Evolutionary conservation across 345 rosid species (phyloP).

Genomic region (Lepidium didymum): DNA sequence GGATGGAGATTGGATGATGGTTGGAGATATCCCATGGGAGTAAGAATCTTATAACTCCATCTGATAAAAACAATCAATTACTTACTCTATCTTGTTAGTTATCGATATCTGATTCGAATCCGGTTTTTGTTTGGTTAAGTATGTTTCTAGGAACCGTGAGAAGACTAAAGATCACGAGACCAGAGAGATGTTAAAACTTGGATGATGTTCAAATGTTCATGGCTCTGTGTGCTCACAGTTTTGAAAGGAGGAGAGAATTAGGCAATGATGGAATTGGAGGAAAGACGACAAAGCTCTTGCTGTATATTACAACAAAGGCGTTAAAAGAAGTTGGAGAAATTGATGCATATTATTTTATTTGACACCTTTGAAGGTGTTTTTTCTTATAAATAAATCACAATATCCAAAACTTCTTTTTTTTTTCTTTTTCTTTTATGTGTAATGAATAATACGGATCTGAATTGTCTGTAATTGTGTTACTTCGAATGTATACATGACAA

Average conservation of each 20-base stretch:
- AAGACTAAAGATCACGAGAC: conserved; percentile 46
- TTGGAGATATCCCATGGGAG: conserved; percentile 45
- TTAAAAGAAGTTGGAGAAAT: conserved; percentile 6
- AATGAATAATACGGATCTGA: background rate
- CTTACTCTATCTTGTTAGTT: background rate
- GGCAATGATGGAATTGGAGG: conserved; percentile 1
- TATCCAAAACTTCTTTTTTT: background rate
- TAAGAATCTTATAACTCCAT: conserved; percentile 19
- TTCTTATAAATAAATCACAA: background rate
- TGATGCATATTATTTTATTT: conserved; percentile 17
- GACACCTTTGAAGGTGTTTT: conserved; percentile 16
- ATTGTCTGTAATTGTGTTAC: conserved; percentile 2
- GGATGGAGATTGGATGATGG: conserved; percentile 40
- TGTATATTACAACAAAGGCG: conserved; percentile 19
- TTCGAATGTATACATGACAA: conserved; percentile 6
- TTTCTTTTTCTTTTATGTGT: background rate
- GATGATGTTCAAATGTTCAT: background rate
- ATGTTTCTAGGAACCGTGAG: conserved; percentile 43
- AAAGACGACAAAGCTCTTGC: background rate
- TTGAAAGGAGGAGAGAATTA: background rate
- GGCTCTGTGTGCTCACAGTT: background rate
- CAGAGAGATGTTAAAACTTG: conserved; percentile 22
- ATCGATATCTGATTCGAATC: background rate
- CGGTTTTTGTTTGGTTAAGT: conserved; percentile 11
- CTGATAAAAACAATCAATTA: background rate